Percentiles rank a stretch among this genome's conserved stretches.
Conservation (phyloP, 805 yeast species). For the Starmerella apicola region DNA sequence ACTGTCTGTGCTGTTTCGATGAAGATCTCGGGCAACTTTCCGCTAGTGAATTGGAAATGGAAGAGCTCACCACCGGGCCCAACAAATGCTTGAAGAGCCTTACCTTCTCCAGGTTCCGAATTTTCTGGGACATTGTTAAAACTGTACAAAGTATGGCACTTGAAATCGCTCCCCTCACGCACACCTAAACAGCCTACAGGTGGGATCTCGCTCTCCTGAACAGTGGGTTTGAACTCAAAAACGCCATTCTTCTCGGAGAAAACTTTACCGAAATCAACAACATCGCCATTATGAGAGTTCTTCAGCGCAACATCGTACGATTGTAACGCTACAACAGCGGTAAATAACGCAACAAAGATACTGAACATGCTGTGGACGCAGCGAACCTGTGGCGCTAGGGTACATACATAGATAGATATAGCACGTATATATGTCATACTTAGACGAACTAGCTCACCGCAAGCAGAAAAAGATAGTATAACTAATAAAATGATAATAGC, state of each 20-base stretch:
- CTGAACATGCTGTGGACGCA: no score
- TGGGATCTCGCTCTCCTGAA: background rate
- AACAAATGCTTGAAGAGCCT: slow-evolving; percentile 5
- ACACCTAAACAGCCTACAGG: slow-evolving; percentile 15
- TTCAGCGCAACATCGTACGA: no score
- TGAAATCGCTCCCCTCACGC: slow-evolving; percentile 2
- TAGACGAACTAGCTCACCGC: no score
- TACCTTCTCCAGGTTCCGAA: background rate
- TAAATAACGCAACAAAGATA: no score
- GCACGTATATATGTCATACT: no score
- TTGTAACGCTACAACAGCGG: no score
- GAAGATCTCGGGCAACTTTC: slow-evolving; percentile 20
- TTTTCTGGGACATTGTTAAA: background rate
- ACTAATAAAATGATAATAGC: no score
- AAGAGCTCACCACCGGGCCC: slow-evolving; percentile 2
- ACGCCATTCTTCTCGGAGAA: background rate
- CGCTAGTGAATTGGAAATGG: slow-evolving; percentile 8
- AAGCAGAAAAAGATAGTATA: no score
- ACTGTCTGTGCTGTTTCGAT: slow-evolving; percentile 4
- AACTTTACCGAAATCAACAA: no score
- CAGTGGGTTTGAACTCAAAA: background rate
- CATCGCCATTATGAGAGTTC: no score
- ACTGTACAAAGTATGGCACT: slow-evolving; percentile 12
- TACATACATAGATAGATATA: no score
- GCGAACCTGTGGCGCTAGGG: no score